Conservation (phyloP, 495 filamentous ascomycete genomes). For the Daldinia grandis region DNA sequence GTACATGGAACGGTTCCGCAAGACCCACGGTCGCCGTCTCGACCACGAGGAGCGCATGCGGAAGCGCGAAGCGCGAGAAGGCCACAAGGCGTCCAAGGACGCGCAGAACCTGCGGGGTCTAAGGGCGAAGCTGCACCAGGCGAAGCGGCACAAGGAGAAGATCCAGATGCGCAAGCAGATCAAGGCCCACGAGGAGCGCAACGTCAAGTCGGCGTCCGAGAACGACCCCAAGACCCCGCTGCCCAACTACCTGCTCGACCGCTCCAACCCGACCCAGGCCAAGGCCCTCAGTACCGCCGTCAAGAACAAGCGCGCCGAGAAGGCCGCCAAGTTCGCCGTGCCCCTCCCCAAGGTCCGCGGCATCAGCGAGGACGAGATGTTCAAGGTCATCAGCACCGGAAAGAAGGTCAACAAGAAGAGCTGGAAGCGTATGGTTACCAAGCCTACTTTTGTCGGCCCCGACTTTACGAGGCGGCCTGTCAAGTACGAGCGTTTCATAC, state of each 20-base stretch:
- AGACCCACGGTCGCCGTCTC: constrained; percentile 77
- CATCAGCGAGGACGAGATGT: constrained; percentile 97
- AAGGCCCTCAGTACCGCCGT: constrained; percentile 87
- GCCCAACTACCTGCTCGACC: constrained; percentile 90
- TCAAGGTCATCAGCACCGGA: constrained; percentile 96
- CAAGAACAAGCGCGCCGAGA: constrained; percentile 73
- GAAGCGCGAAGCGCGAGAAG: constrained; percentile 87
- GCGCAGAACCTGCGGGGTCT: constrained; percentile 92
- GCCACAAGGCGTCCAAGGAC: constrained; percentile 82
- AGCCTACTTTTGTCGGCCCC: constrained; percentile 72
- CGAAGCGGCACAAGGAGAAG: constrained; percentile 95
- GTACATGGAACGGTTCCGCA: constrained; percentile 89
- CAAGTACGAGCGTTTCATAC: constrained; percentile 90
- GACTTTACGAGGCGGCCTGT: constrained; percentile 93
- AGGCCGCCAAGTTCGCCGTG: constrained; percentile 91
- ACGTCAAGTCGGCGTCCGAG: constrained; percentile 88
- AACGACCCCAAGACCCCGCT: constrained; percentile 77
- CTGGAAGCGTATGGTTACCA: constrained; percentile 96
- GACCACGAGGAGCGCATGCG: constrained; percentile 92
- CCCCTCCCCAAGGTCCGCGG: constrained; percentile 94
- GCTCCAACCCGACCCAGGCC: constrained; percentile 82
- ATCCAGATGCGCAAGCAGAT: constrained; percentile 99
- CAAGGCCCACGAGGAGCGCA: constrained; percentile 91
- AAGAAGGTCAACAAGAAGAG: constrained; percentile 67
- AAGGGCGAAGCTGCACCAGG: constrained; percentile 91